Base-by-base conservation (phyloP, 2,329 filamentous ascomycete genomes). In the Pseudopyricularia javanii region DNA sequence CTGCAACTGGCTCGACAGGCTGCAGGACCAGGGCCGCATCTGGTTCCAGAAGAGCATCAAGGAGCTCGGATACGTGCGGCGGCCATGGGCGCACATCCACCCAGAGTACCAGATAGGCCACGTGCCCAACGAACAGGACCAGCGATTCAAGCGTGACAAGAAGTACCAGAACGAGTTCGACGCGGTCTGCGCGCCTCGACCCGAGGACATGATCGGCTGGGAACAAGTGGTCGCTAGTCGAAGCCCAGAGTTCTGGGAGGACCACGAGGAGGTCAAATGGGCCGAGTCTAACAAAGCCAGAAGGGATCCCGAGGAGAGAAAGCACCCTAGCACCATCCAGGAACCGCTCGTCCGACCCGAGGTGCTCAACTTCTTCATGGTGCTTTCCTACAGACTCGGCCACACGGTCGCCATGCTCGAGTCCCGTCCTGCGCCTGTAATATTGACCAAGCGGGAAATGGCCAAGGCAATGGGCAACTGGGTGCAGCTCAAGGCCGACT, bases 1-100 rank as follows among this genome's bases (percentile, higher is more conserved):
- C 14, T 58, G 59, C 50, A 60, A 56, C 53, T 68, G 61, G 53
- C 58, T 66, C 22, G 58, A 62, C 26, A 58, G 66, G 6, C 58
- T 69, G 30, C 30, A 37, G 22, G 30, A 33, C 0, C 54, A 55
- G 4, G 58, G 58, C 15, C 57, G 58, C 6, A 55, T 57, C 22
- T 54, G 56, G 17, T 64, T 59, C 54, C 32, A 49, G 26, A 57
- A 59, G 7, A 57, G 60, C 26, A 53, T 50, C 7, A 49, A 53
- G 9, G 59, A 53, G 35, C 62, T 61, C 28, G 63, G 63, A 20
- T 26, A 58, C 6, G 61, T 68, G 20, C 52, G 54, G 53, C 62
- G 65, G 2, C 64, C 66, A 0, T 1, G 28, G 1, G 54, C 57
- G 49, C 51, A 61, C 7, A 58, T 61, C 54, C 62, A 64, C 53